Evolutionary conservation across 2,329 filamentous ascomycete genomes (phyloP).

Genomic region (Ceratocystis huliohia): DNA sequence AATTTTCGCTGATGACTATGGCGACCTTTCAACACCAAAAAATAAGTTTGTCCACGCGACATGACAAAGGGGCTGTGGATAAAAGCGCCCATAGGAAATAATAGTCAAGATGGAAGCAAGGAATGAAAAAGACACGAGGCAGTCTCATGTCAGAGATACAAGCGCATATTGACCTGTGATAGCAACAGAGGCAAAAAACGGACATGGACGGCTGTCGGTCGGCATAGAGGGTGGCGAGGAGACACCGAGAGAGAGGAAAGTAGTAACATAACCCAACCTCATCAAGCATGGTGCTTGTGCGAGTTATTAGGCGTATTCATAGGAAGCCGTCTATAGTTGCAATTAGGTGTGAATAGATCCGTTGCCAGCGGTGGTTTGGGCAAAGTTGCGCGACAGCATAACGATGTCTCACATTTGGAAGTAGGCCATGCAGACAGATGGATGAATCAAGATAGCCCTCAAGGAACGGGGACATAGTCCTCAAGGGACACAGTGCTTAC

Average conservation of each 20-base stretch:
- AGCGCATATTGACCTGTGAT: neutral
- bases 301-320: neutral
- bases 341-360: too few species aligned
- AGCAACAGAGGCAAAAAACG: neutral
- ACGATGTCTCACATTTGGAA: too few species aligned
- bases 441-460: too few species aligned
- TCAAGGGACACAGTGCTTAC: too few species aligned
- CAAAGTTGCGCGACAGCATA: too few species aligned
- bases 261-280: neutral
- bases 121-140: neutral
- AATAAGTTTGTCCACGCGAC: neutral
- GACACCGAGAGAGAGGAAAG: neutral
- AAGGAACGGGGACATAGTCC: too few species aligned
- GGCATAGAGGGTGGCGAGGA: neutral
- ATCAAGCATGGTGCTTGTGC: neutral
- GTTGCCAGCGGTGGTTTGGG: too few species aligned
- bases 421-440: too few species aligned
- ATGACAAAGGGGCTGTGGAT: neutral
- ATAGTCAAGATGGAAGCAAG: neutral
- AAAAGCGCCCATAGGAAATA: neutral
- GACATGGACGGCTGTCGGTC: neutral
- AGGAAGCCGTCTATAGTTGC: too few species aligned
- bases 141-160: neutral
- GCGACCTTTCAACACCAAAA: neutral
- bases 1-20: neutral